A percentile compares a stretch with the other conserved stretches of the same genome.
These are phyloP conservation scores for Papiliotrema flavescens DNA, from an alignment of 1,284 basidiomycete genomes.

Conservation along the genomic window DNA sequence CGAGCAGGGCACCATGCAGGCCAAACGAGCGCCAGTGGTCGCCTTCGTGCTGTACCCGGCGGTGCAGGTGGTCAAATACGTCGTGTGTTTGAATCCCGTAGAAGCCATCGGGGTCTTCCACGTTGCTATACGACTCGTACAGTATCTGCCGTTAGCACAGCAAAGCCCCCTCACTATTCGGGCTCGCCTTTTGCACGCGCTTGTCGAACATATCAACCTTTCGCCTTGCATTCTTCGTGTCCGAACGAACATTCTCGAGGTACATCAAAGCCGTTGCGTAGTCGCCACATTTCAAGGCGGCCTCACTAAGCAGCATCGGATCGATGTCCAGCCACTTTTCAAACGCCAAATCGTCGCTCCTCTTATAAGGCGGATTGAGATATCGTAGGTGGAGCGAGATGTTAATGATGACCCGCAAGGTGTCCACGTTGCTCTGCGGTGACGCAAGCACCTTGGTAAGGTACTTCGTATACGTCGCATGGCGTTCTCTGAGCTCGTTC, in stretches of 20 bases:
- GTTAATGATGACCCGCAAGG: slow-evolving; percentile 61
- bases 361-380: slow-evolving; percentile 53
- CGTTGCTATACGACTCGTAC: slow-evolving; percentile 87
- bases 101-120: slow-evolving; percentile 97
- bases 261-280: slow-evolving; percentile 88
- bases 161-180: neutral
- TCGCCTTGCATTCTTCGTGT: slow-evolving; percentile 34
- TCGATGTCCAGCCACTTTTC: slow-evolving; percentile 84
- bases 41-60: slow-evolving; percentile 84
- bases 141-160: slow-evolving; percentile 61
- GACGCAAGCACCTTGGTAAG: slow-evolving; percentile 53
- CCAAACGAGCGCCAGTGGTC: slow-evolving; percentile 88
- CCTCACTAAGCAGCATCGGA: slow-evolving; percentile 65
- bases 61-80: slow-evolving; percentile 70
- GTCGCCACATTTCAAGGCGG: slow-evolving; percentile 71
- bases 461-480: slow-evolving; percentile 57
- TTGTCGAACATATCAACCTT: slow-evolving; percentile 14
- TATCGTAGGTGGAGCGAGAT: slow-evolving; percentile 76
- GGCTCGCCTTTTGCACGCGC: slow-evolving; percentile 33
- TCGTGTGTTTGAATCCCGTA: slow-evolving; percentile 83
- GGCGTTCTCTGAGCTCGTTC: neutral
- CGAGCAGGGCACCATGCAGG: slow-evolving; percentile 79
- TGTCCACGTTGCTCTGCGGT: slow-evolving; percentile 14
- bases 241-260: slow-evolving; percentile 72
- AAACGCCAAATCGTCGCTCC: slow-evolving; percentile 58